phyloP scores from a whole-genome alignment of 2,329 filamentous ascomycete genomes.

The Diaporthe velutina region DNA sequence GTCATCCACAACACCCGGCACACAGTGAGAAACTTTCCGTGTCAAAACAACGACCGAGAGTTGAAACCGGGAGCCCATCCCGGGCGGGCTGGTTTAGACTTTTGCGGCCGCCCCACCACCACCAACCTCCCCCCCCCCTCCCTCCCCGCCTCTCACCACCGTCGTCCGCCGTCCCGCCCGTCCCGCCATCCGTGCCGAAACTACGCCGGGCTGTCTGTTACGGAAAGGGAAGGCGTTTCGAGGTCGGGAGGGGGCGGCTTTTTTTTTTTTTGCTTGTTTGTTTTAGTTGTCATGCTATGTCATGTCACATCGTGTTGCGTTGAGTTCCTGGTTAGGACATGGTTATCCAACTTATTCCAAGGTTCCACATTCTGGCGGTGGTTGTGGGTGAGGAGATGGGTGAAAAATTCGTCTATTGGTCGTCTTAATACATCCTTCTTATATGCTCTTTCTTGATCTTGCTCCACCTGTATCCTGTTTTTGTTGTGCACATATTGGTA shows the following conservation, averaged over 20 bases:
- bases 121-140: background rate
- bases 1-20: background rate
- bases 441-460: no score
- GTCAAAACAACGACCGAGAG: background rate
- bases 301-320: background rate
- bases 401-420: no score
- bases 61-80: background rate
- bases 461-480: no score
- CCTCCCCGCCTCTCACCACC: no score
- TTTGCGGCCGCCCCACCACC: background rate
- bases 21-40: background rate
- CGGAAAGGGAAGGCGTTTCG: constrained; percentile 1
- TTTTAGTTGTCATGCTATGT: background rate
- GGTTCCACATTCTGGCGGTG: no score
- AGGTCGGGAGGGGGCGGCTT: background rate
- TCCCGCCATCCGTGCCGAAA: background rate
- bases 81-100: background rate
- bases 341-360: no score
- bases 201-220: background rate
- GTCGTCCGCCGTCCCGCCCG: background rate
- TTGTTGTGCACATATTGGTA: no score
- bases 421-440: no score
- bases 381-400: no score
- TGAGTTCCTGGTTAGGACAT: no score
- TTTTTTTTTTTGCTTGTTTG: no score